These are phyloP conservation scores for Yamadazyma aaseri DNA, from an alignment of 1,139 yeast genomes.

Conservation along the genomic window DNA sequence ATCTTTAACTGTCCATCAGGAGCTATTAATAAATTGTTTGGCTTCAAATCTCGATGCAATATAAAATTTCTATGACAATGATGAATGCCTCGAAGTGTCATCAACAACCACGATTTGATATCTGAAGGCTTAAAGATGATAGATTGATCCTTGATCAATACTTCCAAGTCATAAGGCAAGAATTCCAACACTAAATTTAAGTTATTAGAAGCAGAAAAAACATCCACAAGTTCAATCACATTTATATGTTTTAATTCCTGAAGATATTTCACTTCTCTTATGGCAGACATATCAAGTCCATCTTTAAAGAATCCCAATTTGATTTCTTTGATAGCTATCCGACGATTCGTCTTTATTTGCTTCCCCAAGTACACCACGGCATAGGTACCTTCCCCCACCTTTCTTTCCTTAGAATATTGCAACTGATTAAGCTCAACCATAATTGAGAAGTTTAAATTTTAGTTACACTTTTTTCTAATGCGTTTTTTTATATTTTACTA, in stretches of 20 bases:
- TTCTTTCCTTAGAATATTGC: conserved; percentile 56
- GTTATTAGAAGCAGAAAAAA: conserved; percentile 69
- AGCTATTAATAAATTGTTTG: conserved; percentile 77
- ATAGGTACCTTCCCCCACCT: conserved; percentile 98
- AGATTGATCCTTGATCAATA: conserved; percentile 76
- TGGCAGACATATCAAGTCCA: conserved; percentile 97
- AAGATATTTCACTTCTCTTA: conserved; percentile 88
- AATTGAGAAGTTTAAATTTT: background rate
- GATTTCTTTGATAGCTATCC: conserved; percentile 92
- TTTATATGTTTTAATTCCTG: conserved; percentile 84
- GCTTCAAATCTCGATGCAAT: conserved; percentile 85
- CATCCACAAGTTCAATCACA: conserved; percentile 85
- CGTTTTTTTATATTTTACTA: too few species aligned
- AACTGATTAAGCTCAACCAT: conserved; percentile 8
- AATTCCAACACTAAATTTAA: conserved; percentile 87
- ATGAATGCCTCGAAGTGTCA: conserved; percentile 92
- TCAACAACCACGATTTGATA: conserved; percentile 88
- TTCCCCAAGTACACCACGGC: conserved; percentile 92
- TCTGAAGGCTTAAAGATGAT: conserved; percentile 83
- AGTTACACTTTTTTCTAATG: background rate
- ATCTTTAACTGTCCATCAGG: conserved; percentile 85
- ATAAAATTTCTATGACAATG: conserved; percentile 92
- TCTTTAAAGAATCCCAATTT: conserved; percentile 93
- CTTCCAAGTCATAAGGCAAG: conserved; percentile 88
- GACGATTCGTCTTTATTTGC: conserved; percentile 53